These are phyloP conservation scores for Rhododendron vialii DNA, from an alignment of 148 eudicot species.

Conservation along the genomic window DNA sequence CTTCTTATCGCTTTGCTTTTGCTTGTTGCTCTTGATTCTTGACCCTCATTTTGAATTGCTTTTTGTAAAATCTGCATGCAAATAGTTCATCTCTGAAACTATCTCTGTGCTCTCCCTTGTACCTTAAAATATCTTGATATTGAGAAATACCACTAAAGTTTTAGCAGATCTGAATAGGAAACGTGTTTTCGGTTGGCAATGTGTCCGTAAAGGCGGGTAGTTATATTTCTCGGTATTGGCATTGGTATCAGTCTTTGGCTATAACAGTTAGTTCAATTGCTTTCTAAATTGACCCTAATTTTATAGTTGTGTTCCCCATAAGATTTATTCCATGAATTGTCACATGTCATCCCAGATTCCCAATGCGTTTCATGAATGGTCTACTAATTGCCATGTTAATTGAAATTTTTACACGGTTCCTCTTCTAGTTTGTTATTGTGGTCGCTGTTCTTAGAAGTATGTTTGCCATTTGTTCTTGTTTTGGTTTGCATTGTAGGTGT, in stretches of 20 bases:
- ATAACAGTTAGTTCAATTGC: neutral
- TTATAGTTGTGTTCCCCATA: neutral
- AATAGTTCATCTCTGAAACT: neutral
- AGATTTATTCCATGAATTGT: neutral
- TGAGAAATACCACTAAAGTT: neutral
- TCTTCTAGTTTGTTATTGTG: neutral
- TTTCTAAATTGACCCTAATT: neutral
- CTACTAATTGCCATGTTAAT: neutral
- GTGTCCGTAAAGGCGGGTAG: neutral
- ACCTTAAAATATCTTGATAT: neutral
- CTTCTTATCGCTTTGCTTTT: neutral
- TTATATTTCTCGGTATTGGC: neutral
- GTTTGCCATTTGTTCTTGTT: neutral
- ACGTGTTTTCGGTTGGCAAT: neutral
- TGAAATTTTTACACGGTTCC: neutral
- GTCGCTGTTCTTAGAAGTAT: neutral
- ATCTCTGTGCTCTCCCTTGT: neutral
- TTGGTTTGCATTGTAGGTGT: constrained; percentile 46
- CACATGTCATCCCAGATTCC: neutral
- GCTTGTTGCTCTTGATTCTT: neutral
- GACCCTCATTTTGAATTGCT: neutral
- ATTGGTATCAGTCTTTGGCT: neutral
- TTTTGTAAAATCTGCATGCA: neutral
- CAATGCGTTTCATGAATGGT: neutral
- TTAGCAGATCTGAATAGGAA: neutral